Conservation (phyloP, 805 yeast species). For the Clavispora phyllophila region DNA sequence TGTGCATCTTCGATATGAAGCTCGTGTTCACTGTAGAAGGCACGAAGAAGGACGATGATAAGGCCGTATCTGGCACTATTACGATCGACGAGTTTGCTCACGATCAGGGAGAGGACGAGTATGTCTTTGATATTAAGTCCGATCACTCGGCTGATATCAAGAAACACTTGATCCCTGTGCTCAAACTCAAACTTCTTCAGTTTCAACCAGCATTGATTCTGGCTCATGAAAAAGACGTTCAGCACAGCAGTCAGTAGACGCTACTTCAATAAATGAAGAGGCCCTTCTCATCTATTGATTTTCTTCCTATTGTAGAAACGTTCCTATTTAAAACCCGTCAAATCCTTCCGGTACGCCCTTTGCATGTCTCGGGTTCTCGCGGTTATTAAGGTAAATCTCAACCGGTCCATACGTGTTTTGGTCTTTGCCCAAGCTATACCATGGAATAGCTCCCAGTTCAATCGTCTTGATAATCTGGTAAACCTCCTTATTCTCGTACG, state of each 20-base stretch:
- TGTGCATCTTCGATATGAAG: constrained; percentile 66
- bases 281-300: neutral
- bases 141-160: constrained; percentile 40
- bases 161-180: constrained; percentile 47
- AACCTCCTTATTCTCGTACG: constrained; percentile 80
- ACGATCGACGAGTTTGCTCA: constrained; percentile 67
- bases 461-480: constrained; percentile 55
- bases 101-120: constrained; percentile 68
- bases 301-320: neutral
- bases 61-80: constrained; percentile 38
- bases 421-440: constrained; percentile 48
- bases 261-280: constrained; percentile 1
- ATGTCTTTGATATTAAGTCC: constrained; percentile 43
- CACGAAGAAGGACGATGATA: constrained; percentile 35
- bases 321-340: constrained; percentile 21
- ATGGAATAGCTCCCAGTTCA: constrained; percentile 44
- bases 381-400: constrained; percentile 37
- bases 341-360: constrained; percentile 88
- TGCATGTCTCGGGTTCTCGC: constrained; percentile 64
- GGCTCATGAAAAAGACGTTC: constrained; percentile 60
- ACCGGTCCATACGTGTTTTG: constrained; percentile 50
- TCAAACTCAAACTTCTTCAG: constrained; percentile 42
- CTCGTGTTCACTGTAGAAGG: constrained; percentile 41
- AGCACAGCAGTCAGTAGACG: constrained; percentile 30
- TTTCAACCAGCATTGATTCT: constrained; percentile 61